A percentile compares a stretch with the other conserved stretches of the same genome.
phyloP scores from a whole-genome alignment of 306 rosid genomes.

The Castanea crenata region DNA sequence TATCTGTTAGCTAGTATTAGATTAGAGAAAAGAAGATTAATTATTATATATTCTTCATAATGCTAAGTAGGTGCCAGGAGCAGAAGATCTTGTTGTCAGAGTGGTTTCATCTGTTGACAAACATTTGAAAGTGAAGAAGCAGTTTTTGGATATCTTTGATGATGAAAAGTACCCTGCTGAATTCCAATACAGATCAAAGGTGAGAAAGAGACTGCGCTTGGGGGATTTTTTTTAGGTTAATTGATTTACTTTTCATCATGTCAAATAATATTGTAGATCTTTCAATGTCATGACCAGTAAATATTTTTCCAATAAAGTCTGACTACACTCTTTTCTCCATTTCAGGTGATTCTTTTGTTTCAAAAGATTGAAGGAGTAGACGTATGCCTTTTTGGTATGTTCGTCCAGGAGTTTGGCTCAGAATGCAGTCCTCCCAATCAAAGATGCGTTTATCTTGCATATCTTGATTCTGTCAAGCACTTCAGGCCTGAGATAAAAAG shows the following conservation, averaged over 20 bases:
- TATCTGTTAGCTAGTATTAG: too few relatives aligned
- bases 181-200: conserved; percentile 57
- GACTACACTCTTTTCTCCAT: conserved; percentile 7
- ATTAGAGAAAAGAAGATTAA: too few relatives aligned
- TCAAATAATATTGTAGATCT: not conserved
- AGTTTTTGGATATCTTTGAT: conserved; percentile 45
- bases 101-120: conserved; percentile 52
- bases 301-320: not conserved
- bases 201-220: conserved; percentile 18
- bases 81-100: conserved; percentile 55
- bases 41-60: not conserved
- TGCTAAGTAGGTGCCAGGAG: conserved; percentile 46
- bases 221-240: not conserved
- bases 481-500: conserved; percentile 52
- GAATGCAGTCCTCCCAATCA: conserved; percentile 59
- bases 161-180: conserved; percentile 51
- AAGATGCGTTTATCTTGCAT: conserved; percentile 54
- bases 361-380: conserved; percentile 71
- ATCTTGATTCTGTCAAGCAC: conserved; percentile 67
- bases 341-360: conserved; percentile 63
- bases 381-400: conserved; percentile 59
- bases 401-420: conserved; percentile 70
- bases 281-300: not conserved
- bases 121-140: conserved; percentile 45
- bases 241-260: not conserved